Conservation (phyloP, 495 filamentous ascomycete species). For the Sabuloglossum arenarium region DNA sequence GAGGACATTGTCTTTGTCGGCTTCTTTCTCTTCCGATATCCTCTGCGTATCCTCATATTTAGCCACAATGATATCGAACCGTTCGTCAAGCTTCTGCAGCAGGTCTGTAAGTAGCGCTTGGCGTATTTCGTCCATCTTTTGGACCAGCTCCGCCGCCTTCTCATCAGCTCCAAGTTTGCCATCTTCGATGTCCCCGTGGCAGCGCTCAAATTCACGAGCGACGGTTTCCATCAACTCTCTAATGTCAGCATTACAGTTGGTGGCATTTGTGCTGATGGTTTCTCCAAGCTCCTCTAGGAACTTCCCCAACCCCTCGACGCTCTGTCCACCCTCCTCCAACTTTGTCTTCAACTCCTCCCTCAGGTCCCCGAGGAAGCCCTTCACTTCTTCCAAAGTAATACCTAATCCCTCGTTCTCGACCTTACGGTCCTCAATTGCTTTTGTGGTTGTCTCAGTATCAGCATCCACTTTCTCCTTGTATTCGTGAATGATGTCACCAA, state of each 20-base stretch:
- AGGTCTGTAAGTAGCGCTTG: constrained; percentile 34
- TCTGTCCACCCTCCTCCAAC: constrained; percentile 33
- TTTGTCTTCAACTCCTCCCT: constrained; percentile 46
- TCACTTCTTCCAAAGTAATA: constrained; percentile 37
- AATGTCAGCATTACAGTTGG: constrained; percentile 38
- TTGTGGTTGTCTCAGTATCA: constrained; percentile 51
- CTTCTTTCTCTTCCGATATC: constrained; percentile 41
- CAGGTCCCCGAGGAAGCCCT: constrained; percentile 31
- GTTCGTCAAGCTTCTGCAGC: constrained; percentile 51
- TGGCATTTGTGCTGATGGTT: constrained; percentile 20
- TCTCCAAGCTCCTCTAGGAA: constrained; percentile 23
- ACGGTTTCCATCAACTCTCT: constrained; percentile 65
- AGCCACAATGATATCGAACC: constrained; percentile 50
- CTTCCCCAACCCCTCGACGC: constrained; percentile 21
- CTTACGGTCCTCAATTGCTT: constrained; percentile 60
- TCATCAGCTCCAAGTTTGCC: constrained; percentile 57
- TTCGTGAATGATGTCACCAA: constrained; percentile 16
- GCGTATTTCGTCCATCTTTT: constrained; percentile 43
- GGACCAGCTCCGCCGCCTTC: constrained; percentile 44
- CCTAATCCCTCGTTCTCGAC: constrained; percentile 36
- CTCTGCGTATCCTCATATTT: constrained; percentile 68
- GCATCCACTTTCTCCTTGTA: constrained; percentile 47
- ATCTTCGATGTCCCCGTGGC: constrained; percentile 43
- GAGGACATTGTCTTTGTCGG: constrained; percentile 44
- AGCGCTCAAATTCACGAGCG: constrained; percentile 61